phyloP scores from a whole-genome alignment of 2,329 filamentous ascomycete genomes.

The Fusarium setosum region DNA sequence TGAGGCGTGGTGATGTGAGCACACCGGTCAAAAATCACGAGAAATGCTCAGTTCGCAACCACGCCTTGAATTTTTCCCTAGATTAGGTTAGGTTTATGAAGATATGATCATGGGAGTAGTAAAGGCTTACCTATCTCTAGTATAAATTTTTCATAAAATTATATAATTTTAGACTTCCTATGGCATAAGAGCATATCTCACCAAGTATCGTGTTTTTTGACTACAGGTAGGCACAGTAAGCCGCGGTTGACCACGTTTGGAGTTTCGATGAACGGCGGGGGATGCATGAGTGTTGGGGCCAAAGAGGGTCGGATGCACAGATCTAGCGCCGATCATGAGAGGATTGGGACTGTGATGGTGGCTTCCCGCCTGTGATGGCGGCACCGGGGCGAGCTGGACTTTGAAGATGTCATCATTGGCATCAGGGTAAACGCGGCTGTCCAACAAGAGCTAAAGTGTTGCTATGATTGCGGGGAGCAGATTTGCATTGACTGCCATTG shows the following conservation, averaged over 20 bases:
- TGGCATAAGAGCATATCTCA: no score
- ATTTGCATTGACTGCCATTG: slow-evolving; percentile 30
- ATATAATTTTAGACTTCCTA: no score
- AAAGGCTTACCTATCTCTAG: no score
- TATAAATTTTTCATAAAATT: no score
- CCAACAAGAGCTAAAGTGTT: slow-evolving; percentile 21
- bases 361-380: slow-evolving; percentile 10
- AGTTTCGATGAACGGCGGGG: slow-evolving; percentile 15
- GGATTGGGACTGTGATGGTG: slow-evolving; percentile 19
- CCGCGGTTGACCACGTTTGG: slow-evolving; percentile 8
- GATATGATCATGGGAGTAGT: no score
- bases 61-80: no score
- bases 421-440: slow-evolving; percentile 31
- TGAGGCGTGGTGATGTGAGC: slow-evolving; percentile 24
- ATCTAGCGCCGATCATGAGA: slow-evolving; percentile 29
- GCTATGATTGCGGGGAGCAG: slow-evolving; percentile 31
- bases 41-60: no score
- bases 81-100: no score
- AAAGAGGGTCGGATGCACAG: slow-evolving; percentile 24
- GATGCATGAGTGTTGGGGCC: slow-evolving; percentile 20
- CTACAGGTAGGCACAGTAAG: slow-evolving; percentile 13
- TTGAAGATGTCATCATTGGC: slow-evolving; percentile 22
- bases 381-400: slow-evolving; percentile 8
- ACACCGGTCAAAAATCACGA: no score
- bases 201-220: no score